A percentile compares a stretch with the other conserved stretches of the same genome.
phyloP scores from a whole-genome alignment of 306 rosid genomes.

The Glycyrrhiza uralensis region DNA sequence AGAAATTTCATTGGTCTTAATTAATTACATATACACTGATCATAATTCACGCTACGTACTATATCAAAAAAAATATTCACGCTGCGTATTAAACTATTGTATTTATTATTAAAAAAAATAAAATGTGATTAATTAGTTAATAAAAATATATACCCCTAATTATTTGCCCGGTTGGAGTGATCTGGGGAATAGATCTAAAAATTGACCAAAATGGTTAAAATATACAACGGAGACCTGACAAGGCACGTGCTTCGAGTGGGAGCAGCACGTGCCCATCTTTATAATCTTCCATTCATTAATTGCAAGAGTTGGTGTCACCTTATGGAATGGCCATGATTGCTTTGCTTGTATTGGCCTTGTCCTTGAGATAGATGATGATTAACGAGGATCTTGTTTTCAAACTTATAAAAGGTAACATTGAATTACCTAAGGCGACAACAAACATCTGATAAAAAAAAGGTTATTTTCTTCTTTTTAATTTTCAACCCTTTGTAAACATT shows the following conservation, averaged over 20 bases:
- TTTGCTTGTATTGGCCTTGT: neutral
- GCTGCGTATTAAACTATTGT: neutral
- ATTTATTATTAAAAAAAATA: neutral
- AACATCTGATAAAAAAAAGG: neutral
- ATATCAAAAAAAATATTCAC: neutral
- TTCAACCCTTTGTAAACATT: neutral
- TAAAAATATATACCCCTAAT: neutral
- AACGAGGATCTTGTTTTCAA: neutral
- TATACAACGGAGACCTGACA: conserved; percentile 16
- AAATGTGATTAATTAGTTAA: neutral
- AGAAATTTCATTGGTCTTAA: neutral
- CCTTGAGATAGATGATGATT: neutral
- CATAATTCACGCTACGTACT: neutral
- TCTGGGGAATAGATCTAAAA: neutral
- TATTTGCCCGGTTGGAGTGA: neutral
- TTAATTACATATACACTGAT: no score
- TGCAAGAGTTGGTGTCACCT: conserved; percentile 23
- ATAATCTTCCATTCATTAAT: conserved; percentile 8
- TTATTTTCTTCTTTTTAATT: no score
- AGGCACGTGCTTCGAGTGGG: conserved; percentile 28
- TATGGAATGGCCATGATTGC: neutral
- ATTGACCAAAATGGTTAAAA: neutral
- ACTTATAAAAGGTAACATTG: neutral
- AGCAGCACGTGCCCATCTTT: conserved; percentile 33
- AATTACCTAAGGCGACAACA: neutral